Percentiles rank a stretch among this genome's conserved stretches.
phyloP scores from a whole-genome alignment of 441 rosid species.

The Flueggea neowawraea region DNA sequence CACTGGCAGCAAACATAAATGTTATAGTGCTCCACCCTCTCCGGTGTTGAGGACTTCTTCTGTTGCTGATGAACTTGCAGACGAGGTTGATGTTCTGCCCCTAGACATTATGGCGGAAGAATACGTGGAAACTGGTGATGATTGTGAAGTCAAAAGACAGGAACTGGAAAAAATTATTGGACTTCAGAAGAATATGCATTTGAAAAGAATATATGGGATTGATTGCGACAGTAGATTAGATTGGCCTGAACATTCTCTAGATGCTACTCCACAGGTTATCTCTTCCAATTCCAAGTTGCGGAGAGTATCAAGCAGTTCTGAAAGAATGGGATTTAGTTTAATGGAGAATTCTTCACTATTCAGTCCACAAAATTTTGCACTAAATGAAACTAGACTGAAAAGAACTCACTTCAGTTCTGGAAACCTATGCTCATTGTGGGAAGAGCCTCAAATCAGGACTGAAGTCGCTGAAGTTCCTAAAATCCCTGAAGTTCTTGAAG shows the following conservation, averaged over 20 bases:
- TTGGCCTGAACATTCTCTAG: constrained; percentile 90
- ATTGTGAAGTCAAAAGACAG: constrained; percentile 22
- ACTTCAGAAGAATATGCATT: constrained; percentile 31
- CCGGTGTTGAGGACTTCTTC: constrained; percentile 73
- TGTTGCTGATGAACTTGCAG: constrained; percentile 69
- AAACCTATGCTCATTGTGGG: constrained; percentile 42
- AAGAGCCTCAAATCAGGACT: constrained; percentile 35
- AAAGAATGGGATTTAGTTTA: constrained; percentile 52
- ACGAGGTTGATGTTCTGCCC: constrained; percentile 46
- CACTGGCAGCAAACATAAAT: constrained; percentile 59
- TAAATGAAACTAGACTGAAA: constrained; percentile 41
- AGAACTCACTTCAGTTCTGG: constrained; percentile 75
- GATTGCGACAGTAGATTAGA: constrained; percentile 45
- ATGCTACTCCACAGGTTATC: constrained; percentile 54
- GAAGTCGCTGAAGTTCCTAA: constrained; percentile 13
- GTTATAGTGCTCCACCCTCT: constrained; percentile 93
- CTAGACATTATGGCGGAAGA: constrained; percentile 43
- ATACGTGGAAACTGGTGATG: constrained; percentile 18
- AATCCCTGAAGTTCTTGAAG: too few relatives aligned
- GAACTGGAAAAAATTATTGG: constrained; percentile 22
- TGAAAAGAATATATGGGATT: constrained; percentile 46
- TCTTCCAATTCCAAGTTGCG: constrained; percentile 56
- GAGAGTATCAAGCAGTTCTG: constrained; percentile 71
- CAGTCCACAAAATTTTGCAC: constrained; percentile 38
- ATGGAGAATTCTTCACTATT: constrained; percentile 31